Conservation (phyloP, 352 stramenopile genomes). For the Globisporangium irregulare region DNA sequence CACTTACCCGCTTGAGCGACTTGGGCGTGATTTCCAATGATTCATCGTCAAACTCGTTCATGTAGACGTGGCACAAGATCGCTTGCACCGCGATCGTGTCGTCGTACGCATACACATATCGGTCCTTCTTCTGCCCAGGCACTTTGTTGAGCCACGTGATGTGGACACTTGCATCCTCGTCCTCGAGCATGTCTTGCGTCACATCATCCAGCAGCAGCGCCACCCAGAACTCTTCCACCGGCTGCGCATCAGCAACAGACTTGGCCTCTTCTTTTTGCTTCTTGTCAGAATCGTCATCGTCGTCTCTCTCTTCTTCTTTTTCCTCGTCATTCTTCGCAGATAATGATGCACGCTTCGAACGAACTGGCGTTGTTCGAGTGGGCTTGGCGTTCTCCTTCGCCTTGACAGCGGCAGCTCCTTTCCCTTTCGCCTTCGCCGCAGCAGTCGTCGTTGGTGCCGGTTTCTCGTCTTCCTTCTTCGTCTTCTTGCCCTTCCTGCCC, state of each 20-base stretch:
- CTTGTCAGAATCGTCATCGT: background rate
- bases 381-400: slow-evolving; percentile 9
- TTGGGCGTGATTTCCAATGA: slow-evolving; percentile 60
- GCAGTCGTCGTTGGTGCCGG: background rate
- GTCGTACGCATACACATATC: slow-evolving; percentile 58
- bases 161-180: slow-evolving; percentile 42
- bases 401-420: background rate
- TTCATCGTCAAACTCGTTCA: slow-evolving; percentile 37
- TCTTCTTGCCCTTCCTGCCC: slow-evolving; percentile 4
- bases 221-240: slow-evolving; percentile 55
- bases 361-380: background rate
- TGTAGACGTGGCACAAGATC: slow-evolving; percentile 72
- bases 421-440: slow-evolving; percentile 7
- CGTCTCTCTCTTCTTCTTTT: slow-evolving; percentile 6
- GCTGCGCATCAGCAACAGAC: background rate
- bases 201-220: slow-evolving; percentile 74
- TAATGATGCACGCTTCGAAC: background rate
- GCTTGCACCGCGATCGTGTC: slow-evolving; percentile 58
- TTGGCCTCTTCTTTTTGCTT: background rate
- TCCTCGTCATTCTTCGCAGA: background rate
- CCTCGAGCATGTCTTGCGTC: slow-evolving; percentile 64
- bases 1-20: slow-evolving; percentile 45
- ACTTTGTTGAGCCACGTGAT: slow-evolving; percentile 63
- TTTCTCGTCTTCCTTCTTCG: background rate
- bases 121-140: slow-evolving; percentile 4